Base-by-base conservation (phyloP, 164 flowering plant genomes). In the Umbellularia californica region DNA sequence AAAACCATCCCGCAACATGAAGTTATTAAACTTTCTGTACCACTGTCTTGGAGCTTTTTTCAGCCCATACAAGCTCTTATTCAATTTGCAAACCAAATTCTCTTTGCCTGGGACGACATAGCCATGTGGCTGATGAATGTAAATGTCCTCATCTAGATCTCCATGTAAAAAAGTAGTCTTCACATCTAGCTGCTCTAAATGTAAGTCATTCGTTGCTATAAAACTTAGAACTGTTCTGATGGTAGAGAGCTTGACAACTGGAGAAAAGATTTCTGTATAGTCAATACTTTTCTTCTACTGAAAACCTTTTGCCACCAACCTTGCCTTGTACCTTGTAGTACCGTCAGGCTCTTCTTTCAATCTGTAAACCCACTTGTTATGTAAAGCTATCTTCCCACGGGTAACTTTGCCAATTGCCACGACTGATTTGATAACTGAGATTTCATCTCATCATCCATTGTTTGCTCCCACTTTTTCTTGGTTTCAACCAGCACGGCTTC, bases 291-390 rank as follows among this genome's bases (percentile, higher is more conserved):
- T 5, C 22, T 60, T 60, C 25, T 60, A 24, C 23, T 60, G 2
- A 60, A 60, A 60, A 6, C 25, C 25, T 20, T 60, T 60, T 20
- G 10, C 65, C 14, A n/a, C 65, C 65, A 60, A 60, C 7, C 0
- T 60, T 5, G 65, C n/a, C n/a, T 60, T 60, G 65, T 17, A 60
- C 7, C 23, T 2, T 25, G 3, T 51, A 2, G 14, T 51, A 15
- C 4, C 14, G 4, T 51, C 1, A 12, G 12, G 17, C 58, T 51
- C 58, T 60, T 60, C 2, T 20, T 60, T 60, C 7, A 60, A 15
- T 60, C 24, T 60, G 25, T 60, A 60, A 20, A 60, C 65, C 65
- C 65, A 60, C 65, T 60, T 60, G 65, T 60, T 60, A 60, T 60
- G 22, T 6, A 60, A 60, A 60, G 65, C 24, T 20, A 4, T n/a